These are phyloP conservation scores for Diaporthe velutina DNA, from an alignment of 2,329 filamentous ascomycete genomes.

Conservation along the genomic window DNA sequence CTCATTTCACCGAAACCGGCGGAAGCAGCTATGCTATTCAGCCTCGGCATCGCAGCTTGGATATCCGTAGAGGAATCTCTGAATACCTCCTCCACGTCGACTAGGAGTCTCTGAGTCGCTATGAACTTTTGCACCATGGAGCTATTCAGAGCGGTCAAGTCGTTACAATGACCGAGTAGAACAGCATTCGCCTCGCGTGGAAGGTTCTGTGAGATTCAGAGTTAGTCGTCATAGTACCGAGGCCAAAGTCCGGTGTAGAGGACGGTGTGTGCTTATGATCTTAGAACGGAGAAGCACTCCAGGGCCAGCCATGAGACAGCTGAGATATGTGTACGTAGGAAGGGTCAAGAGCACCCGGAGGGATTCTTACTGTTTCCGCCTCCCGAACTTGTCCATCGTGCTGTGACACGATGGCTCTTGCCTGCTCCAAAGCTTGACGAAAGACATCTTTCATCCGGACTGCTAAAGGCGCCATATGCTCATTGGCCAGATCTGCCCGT, in stretches of 20 bases:
- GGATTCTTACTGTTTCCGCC: neutral
- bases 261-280: neutral
- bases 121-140: neutral
- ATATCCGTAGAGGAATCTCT: neutral
- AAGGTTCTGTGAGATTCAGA: neutral
- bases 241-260: neutral
- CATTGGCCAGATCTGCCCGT: neutral
- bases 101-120: neutral
- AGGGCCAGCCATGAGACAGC: neutral
- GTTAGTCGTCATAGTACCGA: neutral
- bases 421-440: neutral
- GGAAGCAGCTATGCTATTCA: neutral
- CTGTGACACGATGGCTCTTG: neutral
- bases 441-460: neutral
- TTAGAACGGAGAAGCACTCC: neutral
- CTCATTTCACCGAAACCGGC: neutral
- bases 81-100: neutral
- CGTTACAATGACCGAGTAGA: neutral
- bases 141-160: neutral
- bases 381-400: neutral
- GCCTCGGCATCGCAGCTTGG: neutral
- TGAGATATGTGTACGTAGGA: neutral
- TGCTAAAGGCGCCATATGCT: neutral
- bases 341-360: neutral
- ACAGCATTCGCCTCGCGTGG: neutral